Conservation (phyloP, 1,284 basidiomycete species). For the Cryptococcus sp. region DNA sequence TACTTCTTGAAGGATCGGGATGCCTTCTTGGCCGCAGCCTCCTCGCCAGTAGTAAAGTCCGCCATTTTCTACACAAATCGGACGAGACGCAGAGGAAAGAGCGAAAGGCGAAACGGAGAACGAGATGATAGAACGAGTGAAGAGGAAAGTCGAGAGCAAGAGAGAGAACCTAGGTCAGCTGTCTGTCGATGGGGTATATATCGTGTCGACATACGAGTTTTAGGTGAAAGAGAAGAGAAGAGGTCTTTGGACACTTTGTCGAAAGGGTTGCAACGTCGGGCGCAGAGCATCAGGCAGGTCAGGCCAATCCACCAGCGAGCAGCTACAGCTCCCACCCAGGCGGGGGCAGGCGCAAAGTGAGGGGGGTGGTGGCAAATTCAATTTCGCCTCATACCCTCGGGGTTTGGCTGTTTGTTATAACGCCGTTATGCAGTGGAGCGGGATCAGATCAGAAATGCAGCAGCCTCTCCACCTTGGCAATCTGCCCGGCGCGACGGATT, state of each 20-base stretch:
- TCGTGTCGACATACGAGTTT: slow-evolving; percentile 9
- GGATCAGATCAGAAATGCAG: background rate
- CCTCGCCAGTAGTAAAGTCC: slow-evolving; percentile 73
- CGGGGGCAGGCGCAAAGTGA: no score
- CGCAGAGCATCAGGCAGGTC: no score
- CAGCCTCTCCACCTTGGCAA: no score
- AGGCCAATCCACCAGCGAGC: no score
- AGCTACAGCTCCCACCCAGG: no score
- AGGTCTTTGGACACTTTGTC: background rate
- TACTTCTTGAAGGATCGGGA: slow-evolving; percentile 98
- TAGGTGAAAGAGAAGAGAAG: slow-evolving; percentile 1
- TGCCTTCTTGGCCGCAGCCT: slow-evolving; percentile 93
- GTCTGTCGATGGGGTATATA: background rate
- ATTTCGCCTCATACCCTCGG: slow-evolving; percentile 20
- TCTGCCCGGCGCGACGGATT: no score
- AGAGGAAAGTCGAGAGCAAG: background rate
- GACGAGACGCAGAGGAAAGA: background rate
- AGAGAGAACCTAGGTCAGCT: slow-evolving; percentile 1
- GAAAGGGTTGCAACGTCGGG: background rate
- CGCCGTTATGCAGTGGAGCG: background rate
- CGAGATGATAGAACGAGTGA: background rate
- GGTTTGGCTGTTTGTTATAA: slow-evolving; percentile 6
- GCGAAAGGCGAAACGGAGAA: background rate
- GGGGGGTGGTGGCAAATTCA: background rate
- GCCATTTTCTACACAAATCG: slow-evolving; percentile 48